Base-by-base conservation (phyloP, 169 alveolate genomes). In the Plasmodium knowlesi region DNA sequence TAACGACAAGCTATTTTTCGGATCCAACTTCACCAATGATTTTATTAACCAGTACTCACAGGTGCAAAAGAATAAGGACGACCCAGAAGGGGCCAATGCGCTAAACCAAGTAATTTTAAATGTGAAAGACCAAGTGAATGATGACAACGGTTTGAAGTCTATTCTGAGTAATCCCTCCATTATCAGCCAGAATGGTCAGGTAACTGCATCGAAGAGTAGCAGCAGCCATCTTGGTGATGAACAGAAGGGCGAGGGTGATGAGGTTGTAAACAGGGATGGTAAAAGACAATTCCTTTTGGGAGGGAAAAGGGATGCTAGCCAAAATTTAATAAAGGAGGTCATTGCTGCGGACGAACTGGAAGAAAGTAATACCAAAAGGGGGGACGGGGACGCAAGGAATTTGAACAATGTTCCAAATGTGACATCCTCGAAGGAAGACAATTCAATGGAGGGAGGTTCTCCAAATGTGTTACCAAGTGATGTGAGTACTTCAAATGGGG, bases 51-150 rank as follows among this genome's bases (percentile, higher is more conserved):
- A 67, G 37, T 67, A 67, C 37, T 3, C 76, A 67, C 41, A 67
- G 9, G 37, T 67, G 14, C 41, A 67, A 67, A 19, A 67, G 5
- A 22, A 25, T 6, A 57, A 54, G 30, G 89, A n/a, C 41, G 22
- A 54, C 5, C 5, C 79, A 25, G 54, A 54, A 34, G 54, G 14
- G 30, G 16, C 85, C 8, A 86, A 73, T 39, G 10, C 70, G 70
- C 16, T 54, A 74, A 86, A 74, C 67, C 84, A 85, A n/a, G 61
- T 73, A n/a, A 74, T 85, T 10, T 53, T 53, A 78, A 85, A 78
- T 85, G 25, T 85, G 70, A 85, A 76, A 10, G 61, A 85, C 41
- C 70, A 86, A 53, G 32, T 86, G 72, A 61, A 43, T 78, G 37
- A 53, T 25, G n/a, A 67, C 2, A 76, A 74, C 25, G 28, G 53